These are phyloP conservation scores for Hyaloscypha variabilis DNA, from an alignment of 495 filamentous ascomycete species.

Conservation along the genomic window DNA sequence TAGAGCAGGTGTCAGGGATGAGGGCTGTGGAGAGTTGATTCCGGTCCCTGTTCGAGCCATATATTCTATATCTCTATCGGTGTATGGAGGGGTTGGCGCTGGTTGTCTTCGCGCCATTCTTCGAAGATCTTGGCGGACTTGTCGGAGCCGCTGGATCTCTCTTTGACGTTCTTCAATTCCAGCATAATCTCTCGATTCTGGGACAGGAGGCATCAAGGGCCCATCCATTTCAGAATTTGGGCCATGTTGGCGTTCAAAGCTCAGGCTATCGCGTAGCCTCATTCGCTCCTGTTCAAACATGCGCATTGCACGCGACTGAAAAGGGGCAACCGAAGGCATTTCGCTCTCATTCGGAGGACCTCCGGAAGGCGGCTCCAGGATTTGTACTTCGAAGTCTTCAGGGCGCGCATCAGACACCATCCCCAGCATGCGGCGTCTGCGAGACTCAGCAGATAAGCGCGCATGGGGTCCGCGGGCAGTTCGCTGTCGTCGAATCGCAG, in stretches of 20 bases:
- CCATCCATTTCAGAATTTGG: conserved; percentile 17
- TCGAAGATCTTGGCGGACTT: conserved; percentile 22
- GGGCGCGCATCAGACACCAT: conserved; percentile 10
- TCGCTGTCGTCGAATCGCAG: conserved; percentile 66
- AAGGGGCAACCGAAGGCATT: neutral
- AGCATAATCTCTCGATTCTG: conserved; percentile 37
- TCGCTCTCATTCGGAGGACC: conserved; percentile 2
- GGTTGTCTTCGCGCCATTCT: conserved; percentile 23
- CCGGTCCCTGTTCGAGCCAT: conserved; percentile 14
- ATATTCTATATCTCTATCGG: conserved; percentile 22
- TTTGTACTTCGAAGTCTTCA: conserved; percentile 11
- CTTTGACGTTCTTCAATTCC: conserved; percentile 17
- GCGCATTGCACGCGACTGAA: conserved; percentile 6
- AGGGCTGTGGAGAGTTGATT: conserved; percentile 18
- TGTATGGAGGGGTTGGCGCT: conserved; percentile 30
- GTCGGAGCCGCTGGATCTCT: conserved; percentile 17
- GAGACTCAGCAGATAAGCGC: conserved; percentile 30
- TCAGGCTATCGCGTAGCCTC: conserved; percentile 20
- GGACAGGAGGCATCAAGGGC: conserved; percentile 36
- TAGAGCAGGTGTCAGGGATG: conserved; percentile 23
- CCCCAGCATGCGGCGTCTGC: conserved; percentile 30
- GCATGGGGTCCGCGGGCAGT: conserved; percentile 40
- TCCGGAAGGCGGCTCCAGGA: conserved; percentile 10
- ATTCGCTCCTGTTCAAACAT: conserved; percentile 25
- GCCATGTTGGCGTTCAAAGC: conserved; percentile 23